Evolutionary conservation across 257 asterid genomes (phyloP), one percentile per base, ranked within the genome.

Genomic region (Verbena officinalis): DNA sequence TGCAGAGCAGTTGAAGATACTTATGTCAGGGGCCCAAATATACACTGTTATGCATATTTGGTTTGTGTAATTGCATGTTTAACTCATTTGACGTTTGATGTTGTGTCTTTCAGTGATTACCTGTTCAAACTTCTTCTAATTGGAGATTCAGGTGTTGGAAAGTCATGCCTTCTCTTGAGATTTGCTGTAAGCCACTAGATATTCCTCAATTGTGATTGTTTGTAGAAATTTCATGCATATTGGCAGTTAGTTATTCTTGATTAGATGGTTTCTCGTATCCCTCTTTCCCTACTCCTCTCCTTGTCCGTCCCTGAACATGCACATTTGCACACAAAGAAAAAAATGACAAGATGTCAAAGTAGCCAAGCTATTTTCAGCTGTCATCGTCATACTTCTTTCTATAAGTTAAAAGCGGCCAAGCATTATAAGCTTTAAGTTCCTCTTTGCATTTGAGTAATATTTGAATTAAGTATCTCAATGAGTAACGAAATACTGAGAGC

Each of bases 81-180:
- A 19, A 20, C n/a, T 19, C 19, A 63, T 66, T 38, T 70, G 43
- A 22, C 61, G 62, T 52, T 14, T 64, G 36, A 9, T 71, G 24
- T 67, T 38, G 45, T 59, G 9, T 78, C 40, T 74, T 78, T 73
- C 86, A 88, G 96, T 60, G 96, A 88, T 74, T 88, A 86, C 80
- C 71, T 88, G 87, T 88, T 88, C 87, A 88, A 88, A 50, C 91
- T 83, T 73, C 82, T 88, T 61, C 70, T 88, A 50, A 88, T 85
- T 68, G 96, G 95, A 78, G 96, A 88, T 80, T 88, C 96, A 42
- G 96, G 96, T 40, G 96, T 85, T 67, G 96, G 96, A 68, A 88
- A 88, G 86, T 88, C 96, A 21, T 88, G 96, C 68, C 89, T 88
- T 73, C 96, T 86, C 40, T 78, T 88, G 67, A 81, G 96, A 80